Conservation (phyloP, 768 basidiomycete species). For the Porpolomopsis calyptriformis region DNA sequence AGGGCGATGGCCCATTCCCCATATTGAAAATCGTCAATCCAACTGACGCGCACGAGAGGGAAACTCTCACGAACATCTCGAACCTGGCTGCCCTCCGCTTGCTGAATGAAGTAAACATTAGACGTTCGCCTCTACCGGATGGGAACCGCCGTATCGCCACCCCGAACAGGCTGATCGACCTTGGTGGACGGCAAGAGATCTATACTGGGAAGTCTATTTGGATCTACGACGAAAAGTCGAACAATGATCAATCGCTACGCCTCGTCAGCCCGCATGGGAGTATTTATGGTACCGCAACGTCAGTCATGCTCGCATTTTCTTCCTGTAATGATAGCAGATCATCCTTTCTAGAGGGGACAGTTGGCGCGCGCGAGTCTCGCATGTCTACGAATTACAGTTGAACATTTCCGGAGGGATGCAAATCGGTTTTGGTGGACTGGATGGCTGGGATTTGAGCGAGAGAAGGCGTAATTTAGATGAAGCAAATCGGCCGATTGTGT, state of each 20-base stretch:
- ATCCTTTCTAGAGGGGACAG: slow-evolving; percentile 56
- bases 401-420: slow-evolving; percentile 51
- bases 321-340: not conserved
- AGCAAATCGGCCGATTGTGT: slow-evolving; percentile 19
- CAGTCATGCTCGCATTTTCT: slow-evolving; percentile 20
- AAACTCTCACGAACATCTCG: slow-evolving; percentile 38
- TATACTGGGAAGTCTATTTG: slow-evolving; percentile 61
- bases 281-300: slow-evolving; percentile 73
- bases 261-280: slow-evolving; percentile 53
- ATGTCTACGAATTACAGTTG: slow-evolving; percentile 65
- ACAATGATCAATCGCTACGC: slow-evolving; percentile 54
- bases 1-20: slow-evolving; percentile 20
- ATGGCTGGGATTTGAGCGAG: slow-evolving; percentile 61
- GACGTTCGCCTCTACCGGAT: slow-evolving; percentile 37
- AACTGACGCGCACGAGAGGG: slow-evolving; percentile 29
- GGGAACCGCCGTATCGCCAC: slow-evolving; percentile 37
- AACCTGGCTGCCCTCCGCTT: slow-evolving; percentile 59
- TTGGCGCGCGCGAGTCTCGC: slow-evolving; percentile 63
- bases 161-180: slow-evolving; percentile 50
- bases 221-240: slow-evolving; percentile 65
- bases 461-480: slow-evolving; percentile 55
- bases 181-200: slow-evolving; percentile 59
- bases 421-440: slow-evolving; percentile 67
- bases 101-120: slow-evolving; percentile 61
- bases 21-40: slow-evolving; percentile 46